Base-by-base conservation (phyloP, 495 filamentous ascomycete species). In the Hypoxylon subgilvum region DNA sequence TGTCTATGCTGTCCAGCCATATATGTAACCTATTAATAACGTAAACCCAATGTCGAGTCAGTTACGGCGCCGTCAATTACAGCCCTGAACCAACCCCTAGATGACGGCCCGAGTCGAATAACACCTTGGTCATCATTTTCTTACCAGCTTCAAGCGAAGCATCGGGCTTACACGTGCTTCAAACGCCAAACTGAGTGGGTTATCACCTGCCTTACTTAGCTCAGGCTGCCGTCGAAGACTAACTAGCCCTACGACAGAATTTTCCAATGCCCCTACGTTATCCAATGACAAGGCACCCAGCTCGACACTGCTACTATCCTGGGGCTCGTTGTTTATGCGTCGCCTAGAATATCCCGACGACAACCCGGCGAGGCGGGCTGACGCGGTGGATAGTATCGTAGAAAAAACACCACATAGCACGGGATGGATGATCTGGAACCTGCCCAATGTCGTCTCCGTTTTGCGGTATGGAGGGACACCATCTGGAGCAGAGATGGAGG, bases 31-130 rank as follows among this genome's bases (percentile, higher is more conserved):
- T 41, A 45, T 40, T 41, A 42, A n/a, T 17, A 31, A 43, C 23
- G 25, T 17, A 39, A n/a, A 51, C 42, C 48, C 48, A 49, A 31
- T 27, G 3, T 50, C 6, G 57, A 49, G 3, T 30, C 2, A 27
- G 41, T 46, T 56, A 25, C 32, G 27, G 36, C 18, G n/a, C 31
- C 10, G 23, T 19, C 16, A 19, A 1, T 22, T 38, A 38, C 12
- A 49, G 36, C 30, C 13, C 21, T 47, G 42, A 41, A 32, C 17
- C n/a, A 9, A 42, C 17, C 39, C 44, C 28, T 35, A 63, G 57
- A 63, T 48, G 36, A 57, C 52, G 59, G 59, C 41, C 59, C 59
- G 59, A 63, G 59, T 52, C 41, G 28, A 34, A 47, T 48, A 52
- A 5, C 47, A 49, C 52, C 36, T 35, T 32, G 3, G 43, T 45